Evolutionary conservation across 768 basidiomycete species (phyloP).

Genomic region (Glaciozyma martinii): DNA sequence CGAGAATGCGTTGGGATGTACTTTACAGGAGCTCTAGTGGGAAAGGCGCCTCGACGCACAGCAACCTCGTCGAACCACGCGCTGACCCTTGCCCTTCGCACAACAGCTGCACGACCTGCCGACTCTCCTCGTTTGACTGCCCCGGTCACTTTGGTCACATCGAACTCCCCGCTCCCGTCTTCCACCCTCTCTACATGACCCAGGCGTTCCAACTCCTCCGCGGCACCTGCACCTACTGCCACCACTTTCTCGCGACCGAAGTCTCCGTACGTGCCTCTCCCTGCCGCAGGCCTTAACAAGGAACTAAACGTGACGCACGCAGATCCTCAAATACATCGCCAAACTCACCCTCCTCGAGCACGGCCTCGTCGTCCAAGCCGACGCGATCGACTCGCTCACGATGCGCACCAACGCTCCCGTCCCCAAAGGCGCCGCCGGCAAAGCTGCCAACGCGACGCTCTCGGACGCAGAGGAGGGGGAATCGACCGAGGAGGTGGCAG

Average conservation of each 20-base stretch:
- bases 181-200: constrained; percentile 89
- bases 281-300: neutral
- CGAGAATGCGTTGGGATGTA: no score
- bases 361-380: constrained; percentile 74
- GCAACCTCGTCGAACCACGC: no score
- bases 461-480: constrained; percentile 41
- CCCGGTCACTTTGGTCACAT: constrained; percentile 99
- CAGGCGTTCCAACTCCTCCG: constrained; percentile 81
- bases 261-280: constrained; percentile 45
- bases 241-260: constrained; percentile 51
- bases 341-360: constrained; percentile 81
- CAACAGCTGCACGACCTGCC: constrained; percentile 85
- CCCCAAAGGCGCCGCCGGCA: constrained; percentile 43
- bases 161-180: constrained; percentile 87
- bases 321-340: constrained; percentile 75
- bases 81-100: neutral
- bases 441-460: constrained; percentile 37
- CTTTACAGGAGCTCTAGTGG: no score
- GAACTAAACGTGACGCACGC: constrained; percentile 3
- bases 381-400: constrained; percentile 52
- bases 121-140: constrained; percentile 83
- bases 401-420: constrained; percentile 38
- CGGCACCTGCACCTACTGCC: constrained; percentile 86
- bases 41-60: no score
- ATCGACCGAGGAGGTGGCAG: constrained; percentile 47